phyloP scores from a whole-genome alignment of 768 basidiomycete genomes.

The Psilocybe cyanescens region DNA sequence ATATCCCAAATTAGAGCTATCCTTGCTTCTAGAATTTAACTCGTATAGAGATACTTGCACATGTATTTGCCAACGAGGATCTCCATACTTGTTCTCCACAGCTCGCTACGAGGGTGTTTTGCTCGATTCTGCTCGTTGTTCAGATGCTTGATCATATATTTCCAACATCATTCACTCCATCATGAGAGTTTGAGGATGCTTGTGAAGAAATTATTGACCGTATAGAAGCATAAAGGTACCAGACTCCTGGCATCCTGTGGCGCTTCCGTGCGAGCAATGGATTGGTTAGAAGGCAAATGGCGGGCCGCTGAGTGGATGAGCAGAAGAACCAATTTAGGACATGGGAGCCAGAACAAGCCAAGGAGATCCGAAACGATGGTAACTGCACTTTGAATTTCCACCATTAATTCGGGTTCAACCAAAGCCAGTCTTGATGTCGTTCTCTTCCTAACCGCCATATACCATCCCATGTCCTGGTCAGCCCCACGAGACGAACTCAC shows the following conservation, averaged over 20 bases:
- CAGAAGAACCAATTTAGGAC: constrained; percentile 1
- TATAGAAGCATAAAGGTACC: background rate
- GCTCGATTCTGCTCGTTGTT: too few species aligned
- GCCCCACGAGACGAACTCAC: constrained; percentile 53
- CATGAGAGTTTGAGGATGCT: too few species aligned
- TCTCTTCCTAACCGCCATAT: constrained; percentile 12
- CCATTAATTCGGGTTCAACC: constrained; percentile 14
- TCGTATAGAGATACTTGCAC: background rate
- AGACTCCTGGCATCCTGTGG: constrained; percentile 1
- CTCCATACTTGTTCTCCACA: too few species aligned
- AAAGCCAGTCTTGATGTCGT: constrained; percentile 11
- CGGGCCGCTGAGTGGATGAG: background rate
- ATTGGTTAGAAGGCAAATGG: background rate
- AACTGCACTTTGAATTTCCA: constrained; percentile 22
- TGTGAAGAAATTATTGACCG: too few species aligned
- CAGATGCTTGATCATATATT: too few species aligned
- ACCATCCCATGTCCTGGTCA: constrained; percentile 26
- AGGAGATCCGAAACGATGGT: constrained; percentile 29
- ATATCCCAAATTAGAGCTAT: background rate
- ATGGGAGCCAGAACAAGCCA: constrained; percentile 6
- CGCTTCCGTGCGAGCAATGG: constrained; percentile 5
- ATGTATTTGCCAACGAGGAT: too few species aligned
- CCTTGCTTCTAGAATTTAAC: background rate
- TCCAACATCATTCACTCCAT: too few species aligned
- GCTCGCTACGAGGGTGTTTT: too few species aligned